Base-by-base conservation (phyloP, 805 yeast species). In the Cyberlindnera japonica region DNA sequence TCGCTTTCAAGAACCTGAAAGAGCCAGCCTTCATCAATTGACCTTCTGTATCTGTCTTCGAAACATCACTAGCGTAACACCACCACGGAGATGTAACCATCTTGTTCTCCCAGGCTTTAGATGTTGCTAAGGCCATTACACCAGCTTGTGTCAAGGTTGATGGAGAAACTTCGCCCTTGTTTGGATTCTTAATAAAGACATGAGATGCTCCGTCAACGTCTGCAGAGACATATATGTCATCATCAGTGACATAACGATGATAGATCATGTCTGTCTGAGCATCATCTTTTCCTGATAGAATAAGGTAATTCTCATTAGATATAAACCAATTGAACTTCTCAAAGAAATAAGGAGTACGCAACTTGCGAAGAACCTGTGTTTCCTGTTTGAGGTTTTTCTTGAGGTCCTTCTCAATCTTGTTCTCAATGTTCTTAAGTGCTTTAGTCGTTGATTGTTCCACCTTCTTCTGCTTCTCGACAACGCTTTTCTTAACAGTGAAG, bases 261-360 rank as follows among this genome's bases (percentile, higher is more conserved):
- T 83, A 84, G 20, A 93, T 75, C 66, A 86, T 74, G 53, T 90
- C 96, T 5, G 78, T 72, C 58, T 91, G 98, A 5, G 76, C 59
- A 17, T 71, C 75, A 57, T 93, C 96, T 48, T 88, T 78, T 2
- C 97, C 98, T 34, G 90, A 88, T 40, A 93, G 62, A 43, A 95
- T 84, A 36, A 93, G 64, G 55, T 84, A 89, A 0, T 93, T 90
- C 57, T 91, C 98, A 49, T 82, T 79, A 0, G 96, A 77, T n/a
- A 90, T 69, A 56, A 93, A 93, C 99, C 99, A 93, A 55, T 72
- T 79, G 61, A 82, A 91, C 61, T 91, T 93, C 58, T 93, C 99
- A 65, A 93, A 93, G 86, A 96, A 90, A 57, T 70, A 81, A 34
- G 87, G 88, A 5, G 75, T 69, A 34, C 97, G 73, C 23, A 84